Evolutionary conservation across 352 stramenopile species (phyloP), one percentile per base, ranked within the genome.

Genomic region (Phytophthora sansomeana): DNA sequence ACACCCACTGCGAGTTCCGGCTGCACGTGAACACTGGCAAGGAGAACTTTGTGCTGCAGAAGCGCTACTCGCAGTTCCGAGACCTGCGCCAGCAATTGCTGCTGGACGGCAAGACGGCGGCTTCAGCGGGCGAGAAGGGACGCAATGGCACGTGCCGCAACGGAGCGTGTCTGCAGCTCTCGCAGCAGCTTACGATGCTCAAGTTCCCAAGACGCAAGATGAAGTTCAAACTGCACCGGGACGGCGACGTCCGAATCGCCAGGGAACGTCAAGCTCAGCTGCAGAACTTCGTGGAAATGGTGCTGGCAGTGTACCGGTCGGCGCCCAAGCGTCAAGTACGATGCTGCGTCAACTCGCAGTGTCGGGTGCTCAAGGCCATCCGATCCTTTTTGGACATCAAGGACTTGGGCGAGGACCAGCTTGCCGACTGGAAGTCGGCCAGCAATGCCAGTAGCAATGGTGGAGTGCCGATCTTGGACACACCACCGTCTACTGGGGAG

Each of bases 11-110:
- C 44, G 72, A 73, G 14, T 94, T 83, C 68, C 58, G 68, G 39
- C 26, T 92, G 48, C 71, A 90, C 11, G 79, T 94, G 17, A 69
- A 86, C 51, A 87, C 82, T 17, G 74, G 73, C 26, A 53, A 53
- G 14, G 78, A 85, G 46, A 67, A 79, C 26, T 91, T 83, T 42
- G 68, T 87, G 26, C 29, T 93, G 16, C 63, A 82, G 50, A 90
- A 87, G 72, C 79, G 86, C 49, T 94, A 72, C 72, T 92, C 82
- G 36, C 78, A 94, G 50, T 89, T 92, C 67, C 81, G 83, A 47
- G 73, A 75, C 14, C 78, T 94, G 14, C 81, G 83, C 14, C 60
- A 68, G 32, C 53, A 81, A 54, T 57, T 94, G 36, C 58, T 92
- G 47, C 50, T 74, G 6, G 43, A 59, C 17, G 28, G 41, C 11